phyloP scores from a whole-genome alignment of 2,329 filamentous ascomycete species.

The Aspergillus flavus region DNA sequence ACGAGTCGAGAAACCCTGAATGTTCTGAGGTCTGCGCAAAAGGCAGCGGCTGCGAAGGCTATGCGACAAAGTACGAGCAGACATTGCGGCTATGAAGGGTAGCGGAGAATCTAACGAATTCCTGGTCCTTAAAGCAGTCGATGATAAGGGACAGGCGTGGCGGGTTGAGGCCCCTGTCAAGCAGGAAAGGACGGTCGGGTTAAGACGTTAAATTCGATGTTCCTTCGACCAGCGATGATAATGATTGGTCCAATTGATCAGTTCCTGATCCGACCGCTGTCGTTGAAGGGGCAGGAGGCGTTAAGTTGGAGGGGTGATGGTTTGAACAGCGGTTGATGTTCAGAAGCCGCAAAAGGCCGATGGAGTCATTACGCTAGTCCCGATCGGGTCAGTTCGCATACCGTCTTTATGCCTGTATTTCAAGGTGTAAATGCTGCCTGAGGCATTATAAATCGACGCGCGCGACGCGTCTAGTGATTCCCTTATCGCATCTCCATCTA shows the following conservation, averaged over 20 bases:
- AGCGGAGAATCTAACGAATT: slow-evolving; percentile 5
- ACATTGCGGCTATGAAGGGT: slow-evolving; percentile 37
- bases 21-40: slow-evolving; percentile 37
- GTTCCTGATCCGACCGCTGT: slow-evolving; percentile 21
- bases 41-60: slow-evolving; percentile 44
- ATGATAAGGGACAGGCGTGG: slow-evolving; percentile 22
- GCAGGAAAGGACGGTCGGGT: slow-evolving; percentile 16
- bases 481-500: slow-evolving; percentile 19
- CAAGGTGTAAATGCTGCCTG: slow-evolving; percentile 27
- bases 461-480: slow-evolving; percentile 32
- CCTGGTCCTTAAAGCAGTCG: slow-evolving; percentile 12
- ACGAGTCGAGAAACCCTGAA: slow-evolving; percentile 45
- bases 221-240: slow-evolving; percentile 15
- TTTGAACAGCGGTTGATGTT: slow-evolving; percentile 36
- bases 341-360: slow-evolving; percentile 43
- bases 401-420: slow-evolving; percentile 29
- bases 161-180: slow-evolving; percentile 23
- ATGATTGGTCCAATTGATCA: slow-evolving; percentile 30
- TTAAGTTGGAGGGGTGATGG: slow-evolving; percentile 33
- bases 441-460: slow-evolving; percentile 31
- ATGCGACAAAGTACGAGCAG: slow-evolving; percentile 41
- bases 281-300: slow-evolving; percentile 23
- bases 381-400: slow-evolving; percentile 25
- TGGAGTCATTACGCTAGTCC: slow-evolving; percentile 34
- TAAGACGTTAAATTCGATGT: slow-evolving; percentile 5